Conservation (phyloP, 1,284 basidiomycete species). For the Waitea zeae region DNA sequence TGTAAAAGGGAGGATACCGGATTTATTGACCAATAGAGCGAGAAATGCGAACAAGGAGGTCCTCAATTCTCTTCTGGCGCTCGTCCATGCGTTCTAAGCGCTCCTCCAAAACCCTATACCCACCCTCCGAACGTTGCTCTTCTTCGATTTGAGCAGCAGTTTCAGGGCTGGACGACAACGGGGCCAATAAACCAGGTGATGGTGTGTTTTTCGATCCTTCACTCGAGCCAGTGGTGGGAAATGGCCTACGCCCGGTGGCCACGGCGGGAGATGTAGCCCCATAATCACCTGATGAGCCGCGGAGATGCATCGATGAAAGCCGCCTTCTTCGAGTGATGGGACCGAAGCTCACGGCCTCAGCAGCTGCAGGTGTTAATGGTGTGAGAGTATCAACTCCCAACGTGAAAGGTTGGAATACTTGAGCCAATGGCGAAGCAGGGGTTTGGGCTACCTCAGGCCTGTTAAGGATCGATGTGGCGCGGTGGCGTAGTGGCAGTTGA, state of each 20-base stretch:
- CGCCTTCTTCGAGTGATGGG: constrained; percentile 30
- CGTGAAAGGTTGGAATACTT: constrained; percentile 50
- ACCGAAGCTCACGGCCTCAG: constrained; percentile 31
- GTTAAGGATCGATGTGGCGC: constrained; percentile 22
- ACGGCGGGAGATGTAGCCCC: constrained; percentile 11
- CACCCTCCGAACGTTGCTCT: constrained; percentile 11
- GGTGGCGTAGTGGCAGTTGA: constrained; percentile 11
- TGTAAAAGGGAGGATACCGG: too few species aligned
- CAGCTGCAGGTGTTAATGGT: constrained; percentile 7
- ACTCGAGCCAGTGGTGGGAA: background rate
- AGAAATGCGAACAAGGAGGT: too few species aligned
- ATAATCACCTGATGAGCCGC: constrained; percentile 5
- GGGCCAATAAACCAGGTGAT: background rate
- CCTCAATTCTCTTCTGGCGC: constrained; percentile 50
- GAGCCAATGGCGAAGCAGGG: constrained; percentile 45
- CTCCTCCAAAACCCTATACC: constrained; percentile 16
- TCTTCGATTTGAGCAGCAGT: constrained; percentile 25
- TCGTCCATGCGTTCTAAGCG: constrained; percentile 42
- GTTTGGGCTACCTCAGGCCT: constrained; percentile 21
- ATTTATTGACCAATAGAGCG: too few species aligned
- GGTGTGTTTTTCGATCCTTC: background rate
- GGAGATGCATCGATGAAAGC: background rate
- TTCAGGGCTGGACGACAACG: constrained; percentile 5
- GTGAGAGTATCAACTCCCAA: constrained; percentile 23
- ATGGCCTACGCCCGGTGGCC: constrained; percentile 4